Percentiles rank a stretch among this genome's conserved stretches.
These are phyloP conservation scores for Penicillium sp. DNA, from an alignment of 2,329 filamentous ascomycete genomes.

Conservation along the genomic window DNA sequence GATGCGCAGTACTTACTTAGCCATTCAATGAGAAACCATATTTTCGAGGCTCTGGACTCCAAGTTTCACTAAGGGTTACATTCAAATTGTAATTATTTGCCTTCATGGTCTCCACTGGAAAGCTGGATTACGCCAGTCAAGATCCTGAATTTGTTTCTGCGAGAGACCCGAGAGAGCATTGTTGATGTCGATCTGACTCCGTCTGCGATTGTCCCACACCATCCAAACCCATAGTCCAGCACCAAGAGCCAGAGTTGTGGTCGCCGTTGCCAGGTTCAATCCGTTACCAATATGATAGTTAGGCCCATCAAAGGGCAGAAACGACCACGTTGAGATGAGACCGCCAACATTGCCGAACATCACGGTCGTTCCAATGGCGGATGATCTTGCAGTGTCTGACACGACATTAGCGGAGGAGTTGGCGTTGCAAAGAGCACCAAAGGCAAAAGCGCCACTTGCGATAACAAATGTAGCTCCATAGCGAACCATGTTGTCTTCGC, in stretches of 20 bases:
- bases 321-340: slow-evolving; percentile 64
- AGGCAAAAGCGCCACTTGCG: slow-evolving; percentile 61
- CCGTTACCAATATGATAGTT: slow-evolving; percentile 71
- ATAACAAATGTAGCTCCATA: slow-evolving; percentile 72
- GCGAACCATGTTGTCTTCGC: slow-evolving; percentile 50
- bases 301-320: slow-evolving; percentile 61
- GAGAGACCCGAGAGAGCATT: slow-evolving; percentile 55
- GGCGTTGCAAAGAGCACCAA: slow-evolving; percentile 65
- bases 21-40: background rate
- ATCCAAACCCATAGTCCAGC: slow-evolving; percentile 59
- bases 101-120: slow-evolving; percentile 57
- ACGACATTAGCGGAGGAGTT: slow-evolving; percentile 69
- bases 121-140: slow-evolving; percentile 66
- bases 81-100: background rate
- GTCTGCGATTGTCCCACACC: slow-evolving; percentile 59
- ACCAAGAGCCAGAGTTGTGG: slow-evolving; percentile 54
- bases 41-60: background rate
- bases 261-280: slow-evolving; percentile 63
- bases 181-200: slow-evolving; percentile 56
- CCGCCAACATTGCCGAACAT: slow-evolving; percentile 75
- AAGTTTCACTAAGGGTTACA: background rate
- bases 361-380: slow-evolving; percentile 65
- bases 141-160: slow-evolving; percentile 54
- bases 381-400: slow-evolving; percentile 65
- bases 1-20: too few relatives aligned